Base-by-base conservation (phyloP, 2,329 filamentous ascomycete species). In the Penicillium sumatraense region DNA sequence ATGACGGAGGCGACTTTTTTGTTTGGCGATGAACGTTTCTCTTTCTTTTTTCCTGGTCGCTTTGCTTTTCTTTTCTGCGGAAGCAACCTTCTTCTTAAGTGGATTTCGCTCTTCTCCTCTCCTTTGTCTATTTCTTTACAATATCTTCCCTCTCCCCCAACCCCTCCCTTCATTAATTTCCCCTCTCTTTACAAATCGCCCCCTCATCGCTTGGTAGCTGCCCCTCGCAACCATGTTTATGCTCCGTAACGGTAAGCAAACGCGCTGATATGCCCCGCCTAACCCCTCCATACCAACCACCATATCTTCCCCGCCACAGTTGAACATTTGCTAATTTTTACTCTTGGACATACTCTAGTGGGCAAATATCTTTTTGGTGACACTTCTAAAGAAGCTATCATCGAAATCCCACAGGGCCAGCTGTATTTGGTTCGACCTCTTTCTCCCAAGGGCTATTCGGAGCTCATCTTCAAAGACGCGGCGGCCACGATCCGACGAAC, bases 401-500 rank as follows among this genome's bases (percentile, higher is more conserved):
- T 96, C 76, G 93, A 98, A 73, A 88, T 99, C 40, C 87, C 93
- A 14, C 92, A 98, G 75, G 95, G 95, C 71, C 93, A 98, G 76
- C 90, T 99, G 41, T 99, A 97, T 76, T 89, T 99, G 64, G 95
- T 99, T 67, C 90, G 95, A 67, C 95, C 95, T 10, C 85, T 91
- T 47, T 98, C 93, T 7, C 92, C 93, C 54, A 99, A 99, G 75
- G 95, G 95, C 63, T 98, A 97, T 74, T 97, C 93, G 1, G 95
- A 99, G 76, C 91, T 98, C 72, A 96, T 99, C 76, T 99, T 97
- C 83, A 96, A 95, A 76, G 95, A 99, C 86, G 89, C 92, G 35
- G 90, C 91, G 44, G 91, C 93, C 50, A 91, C 89, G 60, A 96
- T 99, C 69, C 89, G 96, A 62, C 87, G 91, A 61, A 98, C 95